These are phyloP conservation scores for Lecanicillium sp. DNA, from an alignment of 2,329 filamentous ascomycete genomes.

Conservation along the genomic window DNA sequence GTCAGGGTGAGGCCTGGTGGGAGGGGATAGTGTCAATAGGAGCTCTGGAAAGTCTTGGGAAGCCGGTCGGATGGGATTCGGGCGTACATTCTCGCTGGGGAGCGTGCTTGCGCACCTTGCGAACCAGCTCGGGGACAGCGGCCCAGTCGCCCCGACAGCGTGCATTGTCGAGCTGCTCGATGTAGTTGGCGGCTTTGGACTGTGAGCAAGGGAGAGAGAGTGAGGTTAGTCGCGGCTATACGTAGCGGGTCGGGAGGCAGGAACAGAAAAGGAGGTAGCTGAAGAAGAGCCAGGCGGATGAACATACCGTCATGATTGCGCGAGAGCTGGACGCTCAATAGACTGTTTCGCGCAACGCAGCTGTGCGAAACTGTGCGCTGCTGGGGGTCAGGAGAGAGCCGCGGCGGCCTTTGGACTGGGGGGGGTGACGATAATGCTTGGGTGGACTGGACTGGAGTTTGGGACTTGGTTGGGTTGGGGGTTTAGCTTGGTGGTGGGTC, in stretches of 20 bases:
- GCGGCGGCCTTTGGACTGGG: background rate
- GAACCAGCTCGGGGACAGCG: conserved; percentile 77
- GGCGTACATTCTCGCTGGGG: conserved; percentile 73
- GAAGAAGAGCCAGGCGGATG: background rate
- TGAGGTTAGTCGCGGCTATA: background rate
- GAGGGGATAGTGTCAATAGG: background rate
- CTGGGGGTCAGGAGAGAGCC: conserved; percentile 5
- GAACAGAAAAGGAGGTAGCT: too few species aligned
- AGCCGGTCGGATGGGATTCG: background rate
- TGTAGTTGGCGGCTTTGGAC: conserved; percentile 76
- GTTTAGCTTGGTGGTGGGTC: conserved; percentile 6
- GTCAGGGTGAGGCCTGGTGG: conserved; percentile 59
- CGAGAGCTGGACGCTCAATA: conserved; percentile 4
- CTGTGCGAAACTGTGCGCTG: conserved; percentile 7
- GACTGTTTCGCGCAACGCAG: conserved; percentile 5
- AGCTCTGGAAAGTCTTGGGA: conserved; percentile 9
- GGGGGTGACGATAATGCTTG: conserved; percentile 7
- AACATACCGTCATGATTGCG: conserved; percentile 11
- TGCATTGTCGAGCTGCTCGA: conserved; percentile 75
- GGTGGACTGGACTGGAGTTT: background rate
- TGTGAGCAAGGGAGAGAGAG: conserved; percentile 20
- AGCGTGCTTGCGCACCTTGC: conserved; percentile 93
- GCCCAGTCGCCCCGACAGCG: conserved; percentile 86
- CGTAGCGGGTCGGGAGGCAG: background rate
- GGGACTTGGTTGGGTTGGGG: background rate